These are phyloP conservation scores for Serendipita sp. DNA, from an alignment of 1,284 basidiomycete species.

Conservation along the genomic window DNA sequence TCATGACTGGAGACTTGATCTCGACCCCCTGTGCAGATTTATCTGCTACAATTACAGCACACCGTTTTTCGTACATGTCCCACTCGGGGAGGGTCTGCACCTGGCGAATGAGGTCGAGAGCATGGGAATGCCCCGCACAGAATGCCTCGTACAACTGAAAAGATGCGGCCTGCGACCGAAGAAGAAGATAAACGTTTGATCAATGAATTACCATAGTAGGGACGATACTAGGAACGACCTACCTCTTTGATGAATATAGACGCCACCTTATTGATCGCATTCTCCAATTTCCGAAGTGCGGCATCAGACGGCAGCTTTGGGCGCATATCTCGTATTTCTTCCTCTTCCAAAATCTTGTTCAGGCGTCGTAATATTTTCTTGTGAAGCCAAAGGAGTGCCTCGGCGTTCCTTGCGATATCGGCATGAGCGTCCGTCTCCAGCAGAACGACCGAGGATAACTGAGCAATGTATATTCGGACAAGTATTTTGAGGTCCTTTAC, in stretches of 20 bases:
- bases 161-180: constrained; percentile 40
- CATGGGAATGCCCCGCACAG: constrained; percentile 72
- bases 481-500: constrained; percentile 61
- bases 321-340: constrained; percentile 4
- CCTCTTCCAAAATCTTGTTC: constrained; percentile 13
- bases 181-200: constrained; percentile 4
- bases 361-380: constrained; percentile 26
- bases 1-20: neutral
- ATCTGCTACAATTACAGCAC: constrained; percentile 36
- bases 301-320: constrained; percentile 10
- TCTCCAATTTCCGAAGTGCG: constrained; percentile 20
- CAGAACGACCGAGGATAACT: neutral
- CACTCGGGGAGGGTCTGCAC: constrained; percentile 49
- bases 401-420: constrained; percentile 53
- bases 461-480: constrained; percentile 30
- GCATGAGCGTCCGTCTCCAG: neutral
- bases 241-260: constrained; percentile 51
- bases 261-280: constrained; percentile 41
- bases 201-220: constrained; percentile 10
- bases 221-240: constrained; percentile 5
- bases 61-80: constrained; percentile 69
- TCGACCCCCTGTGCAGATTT: constrained; percentile 17
- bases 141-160: constrained; percentile 72
- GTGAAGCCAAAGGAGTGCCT: constrained; percentile 60
- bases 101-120: constrained; percentile 54